These are phyloP conservation scores for Craspedostauros australis DNA, from an alignment of 108 stramenopile species.

Conservation along the genomic window DNA sequence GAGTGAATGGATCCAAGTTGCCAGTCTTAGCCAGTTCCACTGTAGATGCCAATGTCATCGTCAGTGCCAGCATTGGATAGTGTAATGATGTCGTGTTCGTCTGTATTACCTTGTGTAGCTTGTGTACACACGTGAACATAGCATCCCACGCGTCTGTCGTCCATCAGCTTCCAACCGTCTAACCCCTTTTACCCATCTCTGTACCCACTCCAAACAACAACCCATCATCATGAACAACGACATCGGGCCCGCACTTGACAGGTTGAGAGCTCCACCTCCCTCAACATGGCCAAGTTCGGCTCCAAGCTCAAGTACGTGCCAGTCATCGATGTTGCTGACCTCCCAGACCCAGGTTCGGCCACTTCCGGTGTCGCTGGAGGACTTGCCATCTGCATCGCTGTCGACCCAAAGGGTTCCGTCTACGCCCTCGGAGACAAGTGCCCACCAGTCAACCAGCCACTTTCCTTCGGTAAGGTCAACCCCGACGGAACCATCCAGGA, in stretches of 20 bases:
- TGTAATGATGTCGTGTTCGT: neutral
- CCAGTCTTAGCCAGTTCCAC: neutral
- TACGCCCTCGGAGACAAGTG: slow-evolving; percentile 96
- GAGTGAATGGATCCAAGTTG: slow-evolving; percentile 10
- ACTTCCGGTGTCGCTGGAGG: slow-evolving; percentile 91
- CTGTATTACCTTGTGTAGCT: neutral
- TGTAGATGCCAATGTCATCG: neutral
- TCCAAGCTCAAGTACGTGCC: slow-evolving; percentile 75
- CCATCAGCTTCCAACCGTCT: neutral
- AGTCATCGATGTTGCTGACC: slow-evolving; percentile 78
- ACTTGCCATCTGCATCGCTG: slow-evolving; percentile 95
- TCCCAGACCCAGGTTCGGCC: slow-evolving; percentile 81
- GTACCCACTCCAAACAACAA: no score
- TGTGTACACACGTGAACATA: neutral
- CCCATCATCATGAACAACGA: no score
- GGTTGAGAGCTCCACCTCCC: slow-evolving; percentile 49
- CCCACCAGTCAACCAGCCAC: slow-evolving; percentile 94
- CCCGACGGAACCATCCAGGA: slow-evolving; percentile 80
- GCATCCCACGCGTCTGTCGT: neutral
- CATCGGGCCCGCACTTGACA: no score
- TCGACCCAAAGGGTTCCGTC: slow-evolving; percentile 87
- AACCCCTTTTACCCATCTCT: neutral
- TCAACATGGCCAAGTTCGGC: slow-evolving; percentile 35
- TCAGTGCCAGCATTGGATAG: neutral
- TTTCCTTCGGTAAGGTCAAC: slow-evolving; percentile 87